Evolutionary conservation across 2,329 filamentous ascomycete genomes (phyloP).

Genomic region (Curvularia spicifera): DNA sequence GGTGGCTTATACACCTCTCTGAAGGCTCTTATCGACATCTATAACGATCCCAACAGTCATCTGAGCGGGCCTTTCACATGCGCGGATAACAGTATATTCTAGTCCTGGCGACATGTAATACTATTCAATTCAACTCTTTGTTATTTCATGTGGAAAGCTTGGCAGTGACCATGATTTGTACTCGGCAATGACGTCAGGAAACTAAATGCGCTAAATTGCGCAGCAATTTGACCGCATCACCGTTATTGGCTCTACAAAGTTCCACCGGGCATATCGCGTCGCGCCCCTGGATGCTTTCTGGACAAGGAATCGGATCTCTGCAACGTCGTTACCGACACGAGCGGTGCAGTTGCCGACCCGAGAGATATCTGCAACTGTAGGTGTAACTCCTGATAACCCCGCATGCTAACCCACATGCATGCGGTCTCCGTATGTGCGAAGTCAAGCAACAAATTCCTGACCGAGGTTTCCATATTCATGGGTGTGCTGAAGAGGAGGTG

Average conservation of each 20-base stretch:
- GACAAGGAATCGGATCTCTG: not conserved
- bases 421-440: not conserved
- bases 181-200: not conserved
- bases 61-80: conserved; percentile 41
- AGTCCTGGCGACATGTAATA: conserved; percentile 8
- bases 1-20: conserved; percentile 37
- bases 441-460: not conserved
- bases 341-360: not conserved
- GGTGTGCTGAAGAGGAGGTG: not conserved
- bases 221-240: not conserved
- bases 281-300: not conserved
- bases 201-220: not conserved
- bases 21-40: conserved; percentile 39
- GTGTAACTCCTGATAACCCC: not conserved
- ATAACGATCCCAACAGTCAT: conserved; percentile 32
- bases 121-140: not conserved
- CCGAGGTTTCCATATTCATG: not conserved
- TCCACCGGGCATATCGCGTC: not conserved
- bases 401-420: not conserved
- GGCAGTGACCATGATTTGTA: not conserved
- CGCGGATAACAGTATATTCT: conserved; percentile 40
- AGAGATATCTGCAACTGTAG: not conserved
- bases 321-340: not conserved
- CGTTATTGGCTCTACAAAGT: not conserved
- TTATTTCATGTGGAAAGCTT: not conserved